Conservation (phyloP, 2,329 filamentous ascomycete species). For the Aspergillus neotritici region DNA sequence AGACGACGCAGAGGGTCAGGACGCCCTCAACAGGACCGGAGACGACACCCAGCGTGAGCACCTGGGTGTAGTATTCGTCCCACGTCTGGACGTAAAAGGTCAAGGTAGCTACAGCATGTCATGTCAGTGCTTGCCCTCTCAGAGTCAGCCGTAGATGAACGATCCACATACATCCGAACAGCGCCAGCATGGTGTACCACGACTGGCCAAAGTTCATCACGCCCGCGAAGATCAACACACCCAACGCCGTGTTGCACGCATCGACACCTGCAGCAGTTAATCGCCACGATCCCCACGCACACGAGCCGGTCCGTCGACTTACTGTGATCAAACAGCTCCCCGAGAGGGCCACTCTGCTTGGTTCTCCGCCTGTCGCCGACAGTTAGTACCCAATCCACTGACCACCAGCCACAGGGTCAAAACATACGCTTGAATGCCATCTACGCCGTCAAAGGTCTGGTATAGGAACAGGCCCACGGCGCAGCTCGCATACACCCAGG, state of each 20-base stretch:
- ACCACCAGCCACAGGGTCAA: not conserved
- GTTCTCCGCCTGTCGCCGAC: slow-evolving; percentile 63
- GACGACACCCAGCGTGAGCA: slow-evolving; percentile 82
- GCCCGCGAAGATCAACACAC: slow-evolving; percentile 84
- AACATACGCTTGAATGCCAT: slow-evolving; percentile 83
- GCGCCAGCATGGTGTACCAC: slow-evolving; percentile 76
- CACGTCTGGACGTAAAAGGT: slow-evolving; percentile 99
- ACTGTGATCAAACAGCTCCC: slow-evolving; percentile 95
- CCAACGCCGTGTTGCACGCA: slow-evolving; percentile 91
- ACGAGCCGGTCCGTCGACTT: slow-evolving; percentile 15
- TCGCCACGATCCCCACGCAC: not conserved
- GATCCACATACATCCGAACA: slow-evolving; percentile 68
- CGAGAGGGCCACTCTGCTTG: slow-evolving; percentile 83
- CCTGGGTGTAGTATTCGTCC: slow-evolving; percentile 99
- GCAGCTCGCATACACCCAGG: slow-evolving; percentile 94
- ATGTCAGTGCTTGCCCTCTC: slow-evolving; percentile 1
- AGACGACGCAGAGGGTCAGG: slow-evolving; percentile 74
- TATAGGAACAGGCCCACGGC: slow-evolving; percentile 86
- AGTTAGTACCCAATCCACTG: slow-evolving; percentile 7
- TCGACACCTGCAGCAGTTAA: slow-evolving; percentile 59
- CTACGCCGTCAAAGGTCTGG: slow-evolving; percentile 96
- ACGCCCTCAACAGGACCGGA: slow-evolving; percentile 96
- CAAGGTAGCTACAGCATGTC: slow-evolving; percentile 56
- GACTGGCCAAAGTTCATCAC: slow-evolving; percentile 89
- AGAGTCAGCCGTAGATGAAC: not conserved